phyloP scores from a whole-genome alignment of 2,329 filamentous ascomycete species.

The Alternaria arbusti region DNA sequence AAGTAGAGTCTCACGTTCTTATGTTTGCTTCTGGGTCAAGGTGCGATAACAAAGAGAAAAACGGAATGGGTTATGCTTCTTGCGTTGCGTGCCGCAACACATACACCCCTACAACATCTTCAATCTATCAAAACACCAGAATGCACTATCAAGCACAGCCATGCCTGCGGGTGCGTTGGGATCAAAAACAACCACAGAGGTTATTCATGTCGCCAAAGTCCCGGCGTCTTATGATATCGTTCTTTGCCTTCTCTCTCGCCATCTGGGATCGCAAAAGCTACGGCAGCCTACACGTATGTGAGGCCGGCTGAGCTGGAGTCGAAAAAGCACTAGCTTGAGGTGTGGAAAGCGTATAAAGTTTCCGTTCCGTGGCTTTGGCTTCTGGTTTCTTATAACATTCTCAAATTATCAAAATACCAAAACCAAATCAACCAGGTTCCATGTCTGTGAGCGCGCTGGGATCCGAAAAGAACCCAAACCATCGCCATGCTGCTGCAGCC shows the following conservation, averaged over 20 bases:
- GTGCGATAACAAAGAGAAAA: neutral
- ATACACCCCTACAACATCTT: neutral
- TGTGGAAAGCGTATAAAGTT: neutral
- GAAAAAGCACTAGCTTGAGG: neutral
- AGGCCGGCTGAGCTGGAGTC: neutral
- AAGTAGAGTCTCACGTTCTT: too few species aligned
- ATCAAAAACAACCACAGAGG: too few species aligned
- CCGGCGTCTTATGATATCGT: too few species aligned
- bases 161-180: neutral
- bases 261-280: too few species aligned
- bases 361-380: neutral
- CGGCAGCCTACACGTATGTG: too few species aligned
- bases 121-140: neutral
- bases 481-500: neutral
- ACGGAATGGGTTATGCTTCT: accelerated
- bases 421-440: too few species aligned
- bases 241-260: too few species aligned
- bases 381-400: neutral
- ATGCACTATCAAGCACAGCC: neutral
- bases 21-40: neutral
- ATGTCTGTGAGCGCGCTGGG: neutral
- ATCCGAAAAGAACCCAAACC: neutral
- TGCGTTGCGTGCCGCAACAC: neutral
- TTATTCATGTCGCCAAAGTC: too few species aligned
- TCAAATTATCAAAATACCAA: neutral